Base-by-base conservation (phyloP, 805 yeast genomes). In the Priceomyces haplophilus region DNA sequence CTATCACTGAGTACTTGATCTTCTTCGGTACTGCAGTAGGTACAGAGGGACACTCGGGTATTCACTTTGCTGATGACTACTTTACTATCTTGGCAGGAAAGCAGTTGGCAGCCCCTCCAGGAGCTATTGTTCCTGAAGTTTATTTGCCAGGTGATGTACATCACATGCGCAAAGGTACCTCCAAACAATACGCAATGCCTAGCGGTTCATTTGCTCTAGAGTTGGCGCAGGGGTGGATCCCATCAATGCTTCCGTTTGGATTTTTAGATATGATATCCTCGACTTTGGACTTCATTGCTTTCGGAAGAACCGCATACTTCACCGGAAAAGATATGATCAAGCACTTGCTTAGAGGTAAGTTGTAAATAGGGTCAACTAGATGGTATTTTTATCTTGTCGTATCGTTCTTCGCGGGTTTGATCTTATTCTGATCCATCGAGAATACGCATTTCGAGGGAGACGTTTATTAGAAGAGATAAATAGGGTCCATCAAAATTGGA, bases 151-250 rank as follows among this genome's bases (percentile, higher is more conserved):
- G 99, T 38, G 88, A 85, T 56, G 81, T 80, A 49, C 95, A 93
- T 62, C 91, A 84, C 60, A 73, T 91, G 61, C 62, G 56, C 32
- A 84, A 79, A 60, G 97, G 97, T 27, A 50, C 61, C 34, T 78
- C 79, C 53, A 88, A 87, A 67, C 99, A 93, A 67, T 93, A 93
- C 64, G 53, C 80, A 20, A 88, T 93, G 95, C 84, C 87, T 1
- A 63, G 78, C 23, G 95, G 85, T 29, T 74, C 86, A 0, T 93
- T 82, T 65, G 97, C 99, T 8, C 70, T 93, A 51, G 99, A 93
- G 63, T 75, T 91, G 56, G 99, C 99, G 6, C 98, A 91, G 70
- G 99, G 99, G 46, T 93, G 96, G 95, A 88, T 93, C 51, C 98
- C 99, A 27, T 83, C 91, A 34, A 93, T 93, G 99, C 75, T 93